phyloP scores from a whole-genome alignment of 305 asterid species.

The Fraxinus dipetala region DNA sequence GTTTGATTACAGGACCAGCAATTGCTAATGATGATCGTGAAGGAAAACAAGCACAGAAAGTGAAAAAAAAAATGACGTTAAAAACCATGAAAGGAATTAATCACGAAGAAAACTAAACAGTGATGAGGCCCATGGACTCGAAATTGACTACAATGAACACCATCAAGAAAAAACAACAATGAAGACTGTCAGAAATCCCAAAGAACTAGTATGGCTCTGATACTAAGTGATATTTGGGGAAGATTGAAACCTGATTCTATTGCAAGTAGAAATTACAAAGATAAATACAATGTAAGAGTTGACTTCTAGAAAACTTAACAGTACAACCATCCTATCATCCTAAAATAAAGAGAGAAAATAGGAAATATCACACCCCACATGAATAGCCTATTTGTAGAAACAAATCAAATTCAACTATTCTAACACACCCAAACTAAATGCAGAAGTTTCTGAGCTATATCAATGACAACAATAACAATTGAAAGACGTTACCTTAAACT shows the following conservation, averaged over 20 bases:
- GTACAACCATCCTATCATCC: neutral
- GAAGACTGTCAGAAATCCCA: neutral
- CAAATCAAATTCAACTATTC: neutral
- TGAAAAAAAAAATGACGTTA: neutral
- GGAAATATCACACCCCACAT: neutral
- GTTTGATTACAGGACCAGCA: neutral
- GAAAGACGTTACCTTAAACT: neutral
- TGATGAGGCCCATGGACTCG: neutral
- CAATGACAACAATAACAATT: neutral
- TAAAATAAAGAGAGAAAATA: neutral
- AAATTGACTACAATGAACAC: neutral
- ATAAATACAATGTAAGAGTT: neutral
- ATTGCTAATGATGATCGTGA: neutral
- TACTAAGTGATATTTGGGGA: neutral
- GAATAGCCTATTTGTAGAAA: neutral
- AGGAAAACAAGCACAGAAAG: neutral
- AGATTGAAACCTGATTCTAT: neutral
- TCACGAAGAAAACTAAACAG: neutral
- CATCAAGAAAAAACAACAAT: neutral
- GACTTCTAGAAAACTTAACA: neutral
- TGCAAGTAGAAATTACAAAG: neutral
- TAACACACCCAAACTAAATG: neutral
- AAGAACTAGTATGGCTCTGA: neutral
- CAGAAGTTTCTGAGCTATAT: neutral
- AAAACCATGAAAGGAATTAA: neutral